A percentile compares a stretch with the other conserved stretches of the same genome.
Conservation (phyloP, 805 yeast species). For the Metschnikowia hibisci region DNA sequence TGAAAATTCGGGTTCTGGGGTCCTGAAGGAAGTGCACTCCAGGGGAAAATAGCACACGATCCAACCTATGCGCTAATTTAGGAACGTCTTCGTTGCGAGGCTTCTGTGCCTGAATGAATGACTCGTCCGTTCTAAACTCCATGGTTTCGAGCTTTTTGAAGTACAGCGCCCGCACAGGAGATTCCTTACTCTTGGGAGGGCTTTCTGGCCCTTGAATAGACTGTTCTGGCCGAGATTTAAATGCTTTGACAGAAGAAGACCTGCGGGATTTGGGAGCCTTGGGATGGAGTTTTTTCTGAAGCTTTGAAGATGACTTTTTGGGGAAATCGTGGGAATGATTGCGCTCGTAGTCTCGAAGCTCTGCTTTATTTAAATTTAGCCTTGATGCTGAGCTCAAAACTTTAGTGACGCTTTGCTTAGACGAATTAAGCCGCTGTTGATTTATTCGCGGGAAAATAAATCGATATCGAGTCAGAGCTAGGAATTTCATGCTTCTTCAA, state of each 20-base stretch:
- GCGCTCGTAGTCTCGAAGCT: neutral
- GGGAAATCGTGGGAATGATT: too few relatives aligned
- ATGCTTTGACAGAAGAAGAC: neutral
- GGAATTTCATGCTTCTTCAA: neutral
- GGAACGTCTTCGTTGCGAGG: slow-evolving; percentile 43
- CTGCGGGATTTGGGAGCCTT: too few relatives aligned
- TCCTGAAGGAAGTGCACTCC: slow-evolving; percentile 77
- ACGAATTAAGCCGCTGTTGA: neutral
- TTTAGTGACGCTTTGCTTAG: neutral
- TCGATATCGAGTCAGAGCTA: neutral
- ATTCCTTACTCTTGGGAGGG: too few relatives aligned
- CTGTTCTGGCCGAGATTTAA: neutral
- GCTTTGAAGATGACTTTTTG: neutral
- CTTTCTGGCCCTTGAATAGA: neutral
- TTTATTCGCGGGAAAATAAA: too few relatives aligned
- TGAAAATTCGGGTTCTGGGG: slow-evolving; percentile 68
- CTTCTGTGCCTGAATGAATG: slow-evolving; percentile 17
- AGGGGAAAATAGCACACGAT: slow-evolving; percentile 73
- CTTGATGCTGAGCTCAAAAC: slow-evolving; percentile 1
- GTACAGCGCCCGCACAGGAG: slow-evolving; percentile 1
- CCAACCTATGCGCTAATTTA: slow-evolving; percentile 58
- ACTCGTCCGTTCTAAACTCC: slow-evolving; percentile 1
- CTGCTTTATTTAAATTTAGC: slow-evolving; percentile 1
- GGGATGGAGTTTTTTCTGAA: neutral
- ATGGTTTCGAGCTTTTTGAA: neutral